phyloP scores from a whole-genome alignment of 768 basidiomycete species.

The Russula ochroleuca region DNA sequence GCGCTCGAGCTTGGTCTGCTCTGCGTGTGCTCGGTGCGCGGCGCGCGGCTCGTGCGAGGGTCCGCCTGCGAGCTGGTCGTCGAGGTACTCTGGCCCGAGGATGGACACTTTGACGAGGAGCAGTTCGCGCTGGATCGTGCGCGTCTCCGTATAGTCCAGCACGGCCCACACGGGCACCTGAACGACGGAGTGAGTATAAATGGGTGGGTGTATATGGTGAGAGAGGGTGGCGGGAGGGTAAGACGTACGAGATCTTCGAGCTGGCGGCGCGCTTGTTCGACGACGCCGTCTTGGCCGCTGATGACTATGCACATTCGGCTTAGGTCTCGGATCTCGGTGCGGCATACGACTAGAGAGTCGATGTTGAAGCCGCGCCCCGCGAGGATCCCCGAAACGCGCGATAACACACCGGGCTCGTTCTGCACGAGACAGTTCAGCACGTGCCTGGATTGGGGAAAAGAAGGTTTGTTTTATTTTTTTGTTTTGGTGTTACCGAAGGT shows the following conservation, averaged over 20 bases:
- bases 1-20: constrained; percentile 55
- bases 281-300: constrained; percentile 93
- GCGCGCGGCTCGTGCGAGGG: constrained; percentile 75
- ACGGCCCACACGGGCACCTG: constrained; percentile 99
- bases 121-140: constrained; percentile 86
- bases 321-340: constrained; percentile 94
- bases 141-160: constrained; percentile 93
- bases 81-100: constrained; percentile 94
- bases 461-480: background rate
- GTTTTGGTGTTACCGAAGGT: background rate
- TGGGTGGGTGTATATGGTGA: background rate
- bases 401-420: constrained; percentile 99
- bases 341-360: constrained; percentile 96
- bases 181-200: background rate
- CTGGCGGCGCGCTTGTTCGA: constrained; percentile 94
- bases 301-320: constrained; percentile 98
- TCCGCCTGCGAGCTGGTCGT: constrained; percentile 82
- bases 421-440: constrained; percentile 97
- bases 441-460: constrained; percentile 51
- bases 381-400: constrained; percentile 94
- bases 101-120: constrained; percentile 96
- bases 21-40: constrained; percentile 25
- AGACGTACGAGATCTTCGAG: constrained; percentile 90
- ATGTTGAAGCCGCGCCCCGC: constrained; percentile 98
- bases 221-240: background rate